Percentiles rank a stretch among this genome's conserved stretches.
Evolutionary conservation across 345 rosid genomes (phyloP).

Genomic region (Lagerstroemia speciosa): DNA sequence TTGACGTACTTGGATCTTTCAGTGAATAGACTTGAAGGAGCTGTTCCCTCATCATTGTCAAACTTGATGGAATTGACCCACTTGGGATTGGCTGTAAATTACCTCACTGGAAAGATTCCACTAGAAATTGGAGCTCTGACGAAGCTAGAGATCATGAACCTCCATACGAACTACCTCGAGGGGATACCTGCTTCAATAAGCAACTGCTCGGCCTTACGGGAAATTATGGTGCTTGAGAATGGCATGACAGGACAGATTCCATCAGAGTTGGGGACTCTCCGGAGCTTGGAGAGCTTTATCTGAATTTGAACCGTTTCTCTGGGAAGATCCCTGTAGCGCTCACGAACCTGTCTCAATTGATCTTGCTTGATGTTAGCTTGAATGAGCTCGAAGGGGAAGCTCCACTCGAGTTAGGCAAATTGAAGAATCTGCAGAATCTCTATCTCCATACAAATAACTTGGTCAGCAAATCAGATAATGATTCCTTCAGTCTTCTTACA

Average conservation of each 20-base stretch:
- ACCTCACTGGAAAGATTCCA: too few species aligned
- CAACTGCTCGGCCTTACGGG: too few species aligned
- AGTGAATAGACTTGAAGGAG: too few species aligned
- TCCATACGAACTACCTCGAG: too few species aligned
- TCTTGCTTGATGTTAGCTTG: constrained; percentile 10
- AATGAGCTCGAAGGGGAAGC: constrained; percentile 10
- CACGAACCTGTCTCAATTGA: constrained; percentile 9
- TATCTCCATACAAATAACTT: constrained; percentile 10
- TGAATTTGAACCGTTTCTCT: neutral
- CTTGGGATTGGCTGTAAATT: too few species aligned
- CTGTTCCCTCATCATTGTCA: too few species aligned
- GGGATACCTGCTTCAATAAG: too few species aligned
- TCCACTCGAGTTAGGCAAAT: constrained; percentile 8
- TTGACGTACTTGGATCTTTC: too few species aligned
- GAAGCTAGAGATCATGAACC: too few species aligned
- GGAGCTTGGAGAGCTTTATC: constrained; percentile 8
- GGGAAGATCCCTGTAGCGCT: constrained; percentile 11
- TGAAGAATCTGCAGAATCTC: constrained; percentile 13
- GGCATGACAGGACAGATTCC: too few species aligned
- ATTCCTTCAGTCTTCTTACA: constrained; percentile 8
- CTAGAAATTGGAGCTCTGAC: too few species aligned
- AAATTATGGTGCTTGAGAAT: constrained; percentile 5
- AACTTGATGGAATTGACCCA: too few species aligned
- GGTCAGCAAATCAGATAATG: neutral
- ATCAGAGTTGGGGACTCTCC: constrained; percentile 9